These are phyloP conservation scores for Tylopilus felleus DNA, from an alignment of 768 basidiomycete species.

Conservation along the genomic window DNA sequence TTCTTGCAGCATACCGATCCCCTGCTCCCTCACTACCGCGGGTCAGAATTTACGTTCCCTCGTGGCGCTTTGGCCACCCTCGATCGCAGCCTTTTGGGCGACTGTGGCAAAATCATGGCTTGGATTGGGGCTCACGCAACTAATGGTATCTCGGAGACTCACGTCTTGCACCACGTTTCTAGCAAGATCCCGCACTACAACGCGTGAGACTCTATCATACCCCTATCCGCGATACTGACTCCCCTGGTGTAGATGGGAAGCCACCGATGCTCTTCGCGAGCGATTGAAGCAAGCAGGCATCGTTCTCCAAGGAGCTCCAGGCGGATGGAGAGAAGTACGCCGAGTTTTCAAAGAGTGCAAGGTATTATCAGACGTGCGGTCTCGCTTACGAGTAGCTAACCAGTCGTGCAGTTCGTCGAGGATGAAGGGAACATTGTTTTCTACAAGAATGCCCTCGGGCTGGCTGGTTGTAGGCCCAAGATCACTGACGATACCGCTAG, in stretches of 20 bases:
- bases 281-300: constrained; percentile 59
- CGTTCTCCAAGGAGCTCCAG: constrained; percentile 65
- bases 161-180: constrained; percentile 86
- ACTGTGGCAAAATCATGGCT: constrained; percentile 72
- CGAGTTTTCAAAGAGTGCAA: constrained; percentile 79
- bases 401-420: constrained; percentile 71
- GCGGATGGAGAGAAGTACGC: constrained; percentile 77
- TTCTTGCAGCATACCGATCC: constrained; percentile 99
- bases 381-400: not conserved
- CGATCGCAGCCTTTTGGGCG: constrained; percentile 78
- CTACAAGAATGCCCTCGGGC: constrained; percentile 83
- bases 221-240: not conserved
- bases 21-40: constrained; percentile 89
- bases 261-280: constrained; percentile 77
- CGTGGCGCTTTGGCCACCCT: constrained; percentile 92
- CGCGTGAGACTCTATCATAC: constrained; percentile 42
- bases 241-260: constrained; percentile 68
- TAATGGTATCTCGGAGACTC: constrained; percentile 92
- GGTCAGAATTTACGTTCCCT: constrained; percentile 85
- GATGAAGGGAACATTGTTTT: constrained; percentile 89
- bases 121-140: constrained; percentile 85
- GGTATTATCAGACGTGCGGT: constrained; percentile 29
- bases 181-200: constrained; percentile 97
- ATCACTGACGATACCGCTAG: constrained; percentile 55
- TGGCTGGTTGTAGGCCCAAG: constrained; percentile 67